A percentile compares a stretch with the other conserved stretches of the same genome.
phyloP scores from a whole-genome alignment of 441 rosid genomes.

The Pelargonium australe region DNA sequence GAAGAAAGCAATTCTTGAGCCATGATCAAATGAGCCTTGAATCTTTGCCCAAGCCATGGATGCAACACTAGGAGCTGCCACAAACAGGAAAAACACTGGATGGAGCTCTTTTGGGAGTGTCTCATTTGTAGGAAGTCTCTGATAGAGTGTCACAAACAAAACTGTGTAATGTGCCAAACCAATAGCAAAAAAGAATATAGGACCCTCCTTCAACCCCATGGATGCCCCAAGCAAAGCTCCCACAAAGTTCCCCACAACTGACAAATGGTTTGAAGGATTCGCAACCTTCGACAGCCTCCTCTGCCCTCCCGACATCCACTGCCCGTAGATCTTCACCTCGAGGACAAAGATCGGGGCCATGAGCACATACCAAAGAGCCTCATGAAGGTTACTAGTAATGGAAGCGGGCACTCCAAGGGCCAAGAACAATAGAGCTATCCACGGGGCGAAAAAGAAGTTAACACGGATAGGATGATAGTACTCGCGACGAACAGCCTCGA shows the following conservation, averaged over 20 bases:
- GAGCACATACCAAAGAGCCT: conserved; percentile 63
- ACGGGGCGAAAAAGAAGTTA: conserved; percentile 91
- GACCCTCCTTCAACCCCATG: conserved; percentile 86
- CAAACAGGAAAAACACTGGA: conserved; percentile 85
- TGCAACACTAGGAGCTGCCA: conserved; percentile 85
- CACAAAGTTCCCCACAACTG: conserved; percentile 76
- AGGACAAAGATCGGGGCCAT: conserved; percentile 68
- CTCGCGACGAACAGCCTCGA: conserved; percentile 83
- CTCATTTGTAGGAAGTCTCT: conserved; percentile 79
- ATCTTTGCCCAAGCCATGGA: conserved; percentile 84
- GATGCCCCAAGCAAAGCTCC: conserved; percentile 86
- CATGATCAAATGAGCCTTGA: conserved; percentile 58
- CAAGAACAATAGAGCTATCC: conserved; percentile 67
- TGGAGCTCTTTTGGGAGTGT: conserved; percentile 91
- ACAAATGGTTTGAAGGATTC: conserved; percentile 77
- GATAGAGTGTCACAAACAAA: conserved; percentile 84
- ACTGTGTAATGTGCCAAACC: conserved; percentile 80
- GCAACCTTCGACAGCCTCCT: conserved; percentile 86
- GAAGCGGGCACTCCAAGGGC: conserved; percentile 67
- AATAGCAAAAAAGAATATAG: conserved; percentile 73
- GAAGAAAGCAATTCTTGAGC: conserved; percentile 74
- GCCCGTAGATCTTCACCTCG: conserved; percentile 85
- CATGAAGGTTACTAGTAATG: conserved; percentile 32
- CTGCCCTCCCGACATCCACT: conserved; percentile 94
- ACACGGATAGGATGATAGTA: conserved; percentile 74